Evolutionary conservation across 257 asterid species (phyloP).

Genomic region (Solanum clarkiae): DNA sequence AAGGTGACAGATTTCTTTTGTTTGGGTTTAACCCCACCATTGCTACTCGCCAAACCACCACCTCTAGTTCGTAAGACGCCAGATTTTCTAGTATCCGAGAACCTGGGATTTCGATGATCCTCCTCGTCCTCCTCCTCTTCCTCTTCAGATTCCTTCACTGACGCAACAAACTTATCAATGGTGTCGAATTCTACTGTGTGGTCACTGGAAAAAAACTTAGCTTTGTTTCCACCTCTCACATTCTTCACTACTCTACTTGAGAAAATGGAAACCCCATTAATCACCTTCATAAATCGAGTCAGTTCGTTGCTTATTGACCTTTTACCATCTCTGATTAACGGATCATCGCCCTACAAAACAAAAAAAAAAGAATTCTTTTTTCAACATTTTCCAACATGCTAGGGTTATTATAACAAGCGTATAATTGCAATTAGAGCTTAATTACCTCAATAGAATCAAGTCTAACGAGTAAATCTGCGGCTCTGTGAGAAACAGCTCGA

Average conservation of each 20-base stretch:
- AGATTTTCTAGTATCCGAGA: conserved; percentile 5
- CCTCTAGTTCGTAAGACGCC: not conserved
- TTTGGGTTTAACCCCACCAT: conserved; percentile 22
- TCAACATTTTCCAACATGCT: not conserved
- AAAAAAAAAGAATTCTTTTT: not conserved
- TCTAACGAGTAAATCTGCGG: conserved; percentile 36
- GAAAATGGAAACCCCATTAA: conserved; percentile 26
- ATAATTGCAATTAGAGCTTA: not conserved
- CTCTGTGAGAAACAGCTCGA: conserved; percentile 25
- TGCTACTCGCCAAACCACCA: not conserved
- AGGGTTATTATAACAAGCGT: not conserved
- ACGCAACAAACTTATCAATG: conserved; percentile 8
- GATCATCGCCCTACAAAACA: conserved; percentile 62
- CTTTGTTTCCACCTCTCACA: conserved; percentile 18
- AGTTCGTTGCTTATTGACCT: conserved; percentile 43
- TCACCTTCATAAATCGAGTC: conserved; percentile 35
- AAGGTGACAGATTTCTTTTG: conserved; percentile 56
- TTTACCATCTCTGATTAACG: conserved; percentile 74
- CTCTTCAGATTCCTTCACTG: conserved; percentile 14
- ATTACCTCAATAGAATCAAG: conserved; percentile 62
- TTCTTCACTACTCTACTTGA: conserved; percentile 21
- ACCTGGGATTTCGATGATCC: conserved; percentile 7
- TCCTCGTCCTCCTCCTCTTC: conserved; percentile 32
- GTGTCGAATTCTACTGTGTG: not conserved
- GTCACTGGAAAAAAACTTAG: conserved; percentile 5